Evolutionary conservation across 352 stramenopile genomes (phyloP).

Genomic region (Globisporangium abappressorium): DNA sequence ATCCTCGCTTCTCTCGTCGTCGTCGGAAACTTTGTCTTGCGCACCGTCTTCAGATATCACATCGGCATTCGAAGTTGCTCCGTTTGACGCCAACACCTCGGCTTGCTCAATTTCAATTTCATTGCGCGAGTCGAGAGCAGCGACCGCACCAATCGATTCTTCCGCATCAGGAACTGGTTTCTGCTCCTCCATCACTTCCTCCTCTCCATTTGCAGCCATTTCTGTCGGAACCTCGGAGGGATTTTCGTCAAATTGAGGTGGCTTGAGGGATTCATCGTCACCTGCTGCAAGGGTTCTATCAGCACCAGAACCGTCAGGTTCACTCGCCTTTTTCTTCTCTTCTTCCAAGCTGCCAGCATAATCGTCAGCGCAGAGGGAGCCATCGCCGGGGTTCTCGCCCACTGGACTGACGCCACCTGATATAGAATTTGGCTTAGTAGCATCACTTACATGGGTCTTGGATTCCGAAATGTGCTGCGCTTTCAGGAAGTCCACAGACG

Average conservation of each 20-base stretch:
- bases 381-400: neutral
- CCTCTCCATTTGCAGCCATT: slow-evolving; percentile 1
- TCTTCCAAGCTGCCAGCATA: neutral
- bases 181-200: neutral
- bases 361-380: neutral
- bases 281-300: neutral
- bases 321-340: neutral
- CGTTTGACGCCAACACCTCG: neutral
- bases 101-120: neutral
- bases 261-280: neutral
- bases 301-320: neutral
- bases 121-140: neutral
- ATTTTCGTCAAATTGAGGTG: neutral
- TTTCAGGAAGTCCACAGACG: slow-evolving; percentile 4
- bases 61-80: neutral
- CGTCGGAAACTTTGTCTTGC: neutral
- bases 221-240: neutral
- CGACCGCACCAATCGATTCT: neutral
- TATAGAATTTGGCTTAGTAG: neutral
- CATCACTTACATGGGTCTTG: neutral
- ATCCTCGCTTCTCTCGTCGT: neutral
- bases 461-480: neutral
- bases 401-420: neutral
- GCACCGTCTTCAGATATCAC: neutral
- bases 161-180: neutral